Conservation (phyloP, 345 rosid species). For the Bretschneidera sinensis region DNA sequence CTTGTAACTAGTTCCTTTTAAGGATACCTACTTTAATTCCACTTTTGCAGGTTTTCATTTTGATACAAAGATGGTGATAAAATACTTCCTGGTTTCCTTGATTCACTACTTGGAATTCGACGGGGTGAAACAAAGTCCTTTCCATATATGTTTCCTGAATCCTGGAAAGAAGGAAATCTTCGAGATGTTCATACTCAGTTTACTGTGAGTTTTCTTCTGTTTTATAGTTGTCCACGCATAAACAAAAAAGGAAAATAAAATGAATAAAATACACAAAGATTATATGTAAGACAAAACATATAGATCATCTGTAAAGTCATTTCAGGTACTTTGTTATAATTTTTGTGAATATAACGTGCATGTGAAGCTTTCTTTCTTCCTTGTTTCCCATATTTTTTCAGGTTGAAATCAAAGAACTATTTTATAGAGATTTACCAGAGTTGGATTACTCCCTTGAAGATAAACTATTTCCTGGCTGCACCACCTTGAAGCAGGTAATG, state of each 20-base stretch:
- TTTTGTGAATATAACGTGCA: background rate
- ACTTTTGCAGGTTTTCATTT: conserved; percentile 64
- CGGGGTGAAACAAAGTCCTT: conserved; percentile 78
- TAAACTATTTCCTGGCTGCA: conserved; percentile 78
- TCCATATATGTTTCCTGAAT: conserved; percentile 71
- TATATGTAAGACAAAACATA: background rate
- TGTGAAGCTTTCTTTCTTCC: background rate
- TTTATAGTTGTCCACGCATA: background rate
- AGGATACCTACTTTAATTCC: background rate
- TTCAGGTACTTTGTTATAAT: background rate
- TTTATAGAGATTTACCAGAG: conserved; percentile 72
- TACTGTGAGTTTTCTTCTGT: conserved; percentile 54
- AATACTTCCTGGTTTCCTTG: conserved; percentile 79
- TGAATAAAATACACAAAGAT: conserved; percentile 3
- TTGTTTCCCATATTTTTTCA: conserved; percentile 20
- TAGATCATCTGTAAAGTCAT: background rate
- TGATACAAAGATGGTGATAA: conserved; percentile 82
- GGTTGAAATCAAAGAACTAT: conserved; percentile 87
- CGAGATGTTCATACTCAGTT: conserved; percentile 83
- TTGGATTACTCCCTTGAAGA: conserved; percentile 82
- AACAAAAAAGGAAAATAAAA: background rate
- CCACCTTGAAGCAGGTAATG: conserved; percentile 64
- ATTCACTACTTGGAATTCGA: conserved; percentile 63
- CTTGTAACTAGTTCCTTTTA: no score
- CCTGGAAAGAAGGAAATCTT: conserved; percentile 85